Conservation (phyloP, 2,329 filamentous ascomycete genomes). For the Akanthomyces muscarius region DNA sequence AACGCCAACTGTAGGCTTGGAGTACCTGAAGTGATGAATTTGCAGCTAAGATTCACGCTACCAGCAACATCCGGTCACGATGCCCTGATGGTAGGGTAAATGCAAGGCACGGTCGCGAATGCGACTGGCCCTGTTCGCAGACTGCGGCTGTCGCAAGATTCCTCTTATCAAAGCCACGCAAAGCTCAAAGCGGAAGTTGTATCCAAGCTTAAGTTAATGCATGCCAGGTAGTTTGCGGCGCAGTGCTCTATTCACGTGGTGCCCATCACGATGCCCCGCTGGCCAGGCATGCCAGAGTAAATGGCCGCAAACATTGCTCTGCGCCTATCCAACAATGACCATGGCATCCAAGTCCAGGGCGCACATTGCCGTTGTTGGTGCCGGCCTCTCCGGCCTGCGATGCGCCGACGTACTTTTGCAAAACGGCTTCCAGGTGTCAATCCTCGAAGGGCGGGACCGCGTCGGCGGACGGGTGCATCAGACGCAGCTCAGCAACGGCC, state of each 20-base stretch:
- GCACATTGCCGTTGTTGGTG: constrained; percentile 65
- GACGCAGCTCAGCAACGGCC: constrained; percentile 43
- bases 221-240: no score
- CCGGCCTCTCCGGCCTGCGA: constrained; percentile 66
- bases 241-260: no score
- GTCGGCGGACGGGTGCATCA: constrained; percentile 63
- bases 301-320: no score
- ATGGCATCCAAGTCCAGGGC: constrained; percentile 31
- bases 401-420: constrained; percentile 64
- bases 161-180: no score
- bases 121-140: no score
- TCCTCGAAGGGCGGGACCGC: constrained; percentile 64
- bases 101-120: no score
- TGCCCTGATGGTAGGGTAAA: constrained; percentile 13
- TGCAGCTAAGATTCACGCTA: constrained; percentile 24
- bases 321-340: neutral
- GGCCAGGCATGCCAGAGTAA: no score
- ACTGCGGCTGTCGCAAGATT: no score
- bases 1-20: neutral
- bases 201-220: no score
- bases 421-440: constrained; percentile 62
- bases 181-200: no score
- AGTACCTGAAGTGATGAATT: constrained; percentile 17
- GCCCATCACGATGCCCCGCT: no score
- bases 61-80: constrained; percentile 22